Evolutionary conservation across 2,329 filamentous ascomycete genomes (phyloP), one percentile per base, ranked within the genome.

Genomic region (Phialophora chinensis): DNA sequence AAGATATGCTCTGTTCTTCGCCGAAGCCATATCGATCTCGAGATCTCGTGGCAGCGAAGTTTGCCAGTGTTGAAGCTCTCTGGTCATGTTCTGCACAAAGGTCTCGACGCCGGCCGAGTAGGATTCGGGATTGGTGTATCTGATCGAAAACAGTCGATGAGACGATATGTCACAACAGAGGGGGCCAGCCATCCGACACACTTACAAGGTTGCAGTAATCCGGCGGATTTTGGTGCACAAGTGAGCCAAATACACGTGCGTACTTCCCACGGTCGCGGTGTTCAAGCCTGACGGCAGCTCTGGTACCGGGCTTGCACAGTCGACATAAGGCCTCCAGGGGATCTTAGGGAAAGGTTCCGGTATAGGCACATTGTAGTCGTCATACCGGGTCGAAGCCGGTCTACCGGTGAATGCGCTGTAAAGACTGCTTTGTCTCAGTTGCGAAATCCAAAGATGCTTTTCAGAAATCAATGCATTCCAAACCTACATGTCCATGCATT

Each of bases 401-500:
- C 33, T 35, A 12, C 33, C 33, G 33, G 33, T 35, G 33, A 35
- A 50, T 20, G 33, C 33, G 11, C 33, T 35, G 33, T 35, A 35
- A 35, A 35, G 33, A 35, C 33, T 35, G 33, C 33, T 58, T 33
- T 23, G 10, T 42, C n/a, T 35, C 55, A 10, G 23, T 8, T 58
- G 10, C 6, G 17, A 42, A 2, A 35, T 33, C 25, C 25, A 31
- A 42, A 23, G 8, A 49, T 49, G 7, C 31, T 10, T 10, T 31
- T 31, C 31, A 10, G 1, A 31, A 31, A 2, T 31, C 8, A 17
- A 49, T 49, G 55, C 5, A 25, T 14, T 17, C 4, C 17, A 14
- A 65, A 65, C 62, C 38, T n/a, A 65, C 52, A 60, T 56, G 12
- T 50, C 42, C 11, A 27, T 42, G n/a, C 73, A 71, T 60, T 75